Conservation (phyloP, 768 basidiomycete species). For the Phylloporus arenicola region DNA sequence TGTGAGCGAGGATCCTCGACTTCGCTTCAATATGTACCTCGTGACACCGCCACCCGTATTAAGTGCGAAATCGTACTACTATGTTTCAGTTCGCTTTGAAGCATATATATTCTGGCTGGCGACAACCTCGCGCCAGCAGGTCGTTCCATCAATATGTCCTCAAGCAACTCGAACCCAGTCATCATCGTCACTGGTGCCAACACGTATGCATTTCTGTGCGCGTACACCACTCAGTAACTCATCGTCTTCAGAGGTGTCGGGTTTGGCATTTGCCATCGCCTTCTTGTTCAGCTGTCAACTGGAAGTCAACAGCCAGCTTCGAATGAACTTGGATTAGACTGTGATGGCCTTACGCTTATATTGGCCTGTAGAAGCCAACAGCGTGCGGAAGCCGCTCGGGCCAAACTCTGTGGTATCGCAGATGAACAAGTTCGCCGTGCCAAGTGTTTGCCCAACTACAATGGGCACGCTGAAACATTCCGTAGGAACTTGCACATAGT, state of each 20-base stretch:
- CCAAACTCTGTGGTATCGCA: conserved; percentile 46
- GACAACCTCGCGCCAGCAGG: not conserved
- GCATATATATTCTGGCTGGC: not conserved
- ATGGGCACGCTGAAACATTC: conserved; percentile 54
- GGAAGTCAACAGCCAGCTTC: conserved; percentile 31
- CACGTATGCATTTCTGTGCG: conserved; percentile 36
- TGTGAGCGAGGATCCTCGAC: too few relatives aligned
- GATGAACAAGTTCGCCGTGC: conserved; percentile 48
- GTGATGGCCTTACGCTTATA: conserved; percentile 63
- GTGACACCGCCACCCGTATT: too few relatives aligned
- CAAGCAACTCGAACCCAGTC: conserved; percentile 35
- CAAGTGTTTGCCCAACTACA: conserved; percentile 33
- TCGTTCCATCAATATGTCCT: conserved; percentile 26
- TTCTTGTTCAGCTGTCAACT: conserved; percentile 63
- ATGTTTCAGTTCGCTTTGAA: too few relatives aligned
- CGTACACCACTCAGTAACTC: conserved; percentile 2
- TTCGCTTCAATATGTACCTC: too few relatives aligned
- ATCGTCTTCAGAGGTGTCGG: conserved; percentile 69
- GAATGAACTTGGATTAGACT: conserved; percentile 25
- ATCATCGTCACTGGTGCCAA: conserved; percentile 71
- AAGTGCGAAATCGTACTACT: not conserved
- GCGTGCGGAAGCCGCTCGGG: conserved; percentile 57
- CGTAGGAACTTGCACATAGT: conserved; percentile 53
- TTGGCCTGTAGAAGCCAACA: conserved; percentile 71
- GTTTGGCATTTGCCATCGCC: conserved; percentile 75